phyloP scores from a whole-genome alignment of 2,329 filamentous ascomycete genomes.

The Penicillium digitatum region DNA sequence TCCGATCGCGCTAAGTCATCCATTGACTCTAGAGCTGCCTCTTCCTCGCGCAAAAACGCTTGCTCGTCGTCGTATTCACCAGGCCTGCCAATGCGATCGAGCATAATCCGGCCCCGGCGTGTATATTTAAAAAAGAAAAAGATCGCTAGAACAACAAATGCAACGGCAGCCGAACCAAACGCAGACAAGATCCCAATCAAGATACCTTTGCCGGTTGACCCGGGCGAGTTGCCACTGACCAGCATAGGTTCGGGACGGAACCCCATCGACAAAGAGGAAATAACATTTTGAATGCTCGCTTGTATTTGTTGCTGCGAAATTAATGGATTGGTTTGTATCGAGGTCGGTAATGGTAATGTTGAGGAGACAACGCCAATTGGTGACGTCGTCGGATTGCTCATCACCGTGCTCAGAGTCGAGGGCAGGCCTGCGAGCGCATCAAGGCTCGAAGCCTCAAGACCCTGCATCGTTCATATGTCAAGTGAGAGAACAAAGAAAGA shows the following conservation, averaged over 20 bases:
- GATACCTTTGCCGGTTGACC: constrained; percentile 68
- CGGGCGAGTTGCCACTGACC: constrained; percentile 42
- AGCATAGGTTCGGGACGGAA: constrained; percentile 22
- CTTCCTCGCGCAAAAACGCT: constrained; percentile 88
- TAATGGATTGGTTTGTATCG: constrained; percentile 10
- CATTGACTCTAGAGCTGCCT: constrained; percentile 91
- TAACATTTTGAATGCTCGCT: constrained; percentile 40
- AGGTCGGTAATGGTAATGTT: constrained; percentile 8
- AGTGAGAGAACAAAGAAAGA: not conserved
- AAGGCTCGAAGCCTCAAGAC: constrained; percentile 38
- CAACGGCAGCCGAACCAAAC: constrained; percentile 83
- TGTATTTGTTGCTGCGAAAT: constrained; percentile 22
- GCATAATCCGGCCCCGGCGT: constrained; percentile 77
- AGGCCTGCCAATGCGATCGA: constrained; percentile 87
- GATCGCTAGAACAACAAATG: constrained; percentile 71
- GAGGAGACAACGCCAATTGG: constrained; percentile 20
- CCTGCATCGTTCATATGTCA: constrained; percentile 41
- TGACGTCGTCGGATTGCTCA: constrained; percentile 29
- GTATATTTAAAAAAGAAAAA: constrained; percentile 96
- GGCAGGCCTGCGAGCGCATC: constrained; percentile 35
- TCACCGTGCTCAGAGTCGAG: constrained; percentile 34
- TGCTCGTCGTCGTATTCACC: constrained; percentile 98
- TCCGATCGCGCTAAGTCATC: constrained; percentile 86
- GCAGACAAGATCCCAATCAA: constrained; percentile 93
- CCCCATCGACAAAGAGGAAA: constrained; percentile 26